phyloP scores from a whole-genome alignment of 2,329 filamentous ascomycete species.

The Ophiocordyceps polyrhachis-furcata region DNA sequence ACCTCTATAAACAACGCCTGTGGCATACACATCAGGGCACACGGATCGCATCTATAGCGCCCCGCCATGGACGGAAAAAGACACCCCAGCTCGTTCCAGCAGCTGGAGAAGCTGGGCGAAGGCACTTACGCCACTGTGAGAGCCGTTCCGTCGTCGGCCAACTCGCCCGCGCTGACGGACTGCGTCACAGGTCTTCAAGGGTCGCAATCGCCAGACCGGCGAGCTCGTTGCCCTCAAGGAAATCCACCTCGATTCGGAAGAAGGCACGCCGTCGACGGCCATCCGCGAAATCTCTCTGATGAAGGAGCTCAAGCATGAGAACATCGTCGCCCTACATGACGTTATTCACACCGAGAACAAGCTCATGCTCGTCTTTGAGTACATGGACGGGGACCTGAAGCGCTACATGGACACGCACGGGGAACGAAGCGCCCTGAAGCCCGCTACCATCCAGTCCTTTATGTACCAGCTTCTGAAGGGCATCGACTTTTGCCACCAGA shows the following conservation, averaged over 20 bases:
- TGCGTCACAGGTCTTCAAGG: slow-evolving; percentile 71
- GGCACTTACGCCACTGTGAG: slow-evolving; percentile 93
- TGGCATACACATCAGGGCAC: too few relatives aligned
- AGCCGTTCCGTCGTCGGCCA: not conserved
- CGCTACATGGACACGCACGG: slow-evolving; percentile 95
- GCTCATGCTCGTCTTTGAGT: slow-evolving; percentile 97
- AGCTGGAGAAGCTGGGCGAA: slow-evolving; percentile 96
- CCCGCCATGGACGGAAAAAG: slow-evolving; percentile 69
- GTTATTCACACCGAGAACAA: slow-evolving; percentile 99
- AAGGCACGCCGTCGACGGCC: slow-evolving; percentile 90
- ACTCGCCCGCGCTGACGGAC: slow-evolving; percentile 4
- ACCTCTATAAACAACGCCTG: too few relatives aligned
- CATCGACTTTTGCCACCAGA: slow-evolving; percentile 96
- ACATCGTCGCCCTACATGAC: slow-evolving; percentile 93
- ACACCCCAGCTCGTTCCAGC: slow-evolving; percentile 94
- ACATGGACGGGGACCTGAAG: slow-evolving; percentile 96
- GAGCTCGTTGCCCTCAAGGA: slow-evolving; percentile 95
- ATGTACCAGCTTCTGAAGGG: slow-evolving; percentile 95
- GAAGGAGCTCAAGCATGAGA: slow-evolving; percentile 99
- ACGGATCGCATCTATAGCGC: not conserved
- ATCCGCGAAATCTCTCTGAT: slow-evolving; percentile 98
- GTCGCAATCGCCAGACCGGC: slow-evolving; percentile 88
- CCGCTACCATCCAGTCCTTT: slow-evolving; percentile 89
- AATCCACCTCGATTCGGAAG: slow-evolving; percentile 95
- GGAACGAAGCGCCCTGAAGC: slow-evolving; percentile 76